Base-by-base conservation (phyloP, 305 asterid species). In the Fraxinus ornus region DNA sequence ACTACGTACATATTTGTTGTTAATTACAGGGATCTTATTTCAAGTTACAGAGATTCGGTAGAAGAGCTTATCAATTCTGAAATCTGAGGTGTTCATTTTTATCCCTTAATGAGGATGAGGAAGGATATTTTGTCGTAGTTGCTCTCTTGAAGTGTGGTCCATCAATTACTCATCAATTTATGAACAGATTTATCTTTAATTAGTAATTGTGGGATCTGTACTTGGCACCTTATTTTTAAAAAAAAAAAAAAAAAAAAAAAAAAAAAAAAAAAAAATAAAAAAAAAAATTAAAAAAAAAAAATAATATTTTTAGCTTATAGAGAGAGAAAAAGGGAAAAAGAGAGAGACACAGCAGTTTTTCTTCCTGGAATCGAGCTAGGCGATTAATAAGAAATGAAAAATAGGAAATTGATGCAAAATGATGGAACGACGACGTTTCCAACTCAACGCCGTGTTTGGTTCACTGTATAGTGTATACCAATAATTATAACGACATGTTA, bases 21-120 rank as follows among this genome's bases (percentile, higher is more conserved):
- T 76, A 62, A 80, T 89, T 86, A 44, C 95, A 95, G 99, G 93
- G 94, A 93, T 84, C 91, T 90, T 79, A 88, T 93, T 37, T 88
- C 95, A 17, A 92, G 75, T 83, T 94, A 90, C 79, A 87, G 86
- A 88, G 90, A 75, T 60, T 90, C 93, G 7, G 93, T 95, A 41
- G 97, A 92, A 83, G 97, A 93, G 83, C 87, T 93, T 83, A 86
- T 88, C 84, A 88, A 87, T 33, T 86, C 97, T 80, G 92, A 92
- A 81, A 86, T 88, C 19, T 91, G 76, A 79, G 88, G 80, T 26
- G 75, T 64, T 47, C 39, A 77, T 78, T 15, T 26, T 26, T 30
- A n/a, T 76, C 49, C 60, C 44, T 35, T 15, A 30, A 28, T 28
- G 32, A 28, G 32, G 32, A 2, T 2, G 60, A 33, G 64, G 72